A percentile compares a stretch with the other conserved stretches of the same genome.
phyloP scores from a whole-genome alignment of 805 yeast species.

The Priceomyces carsonii region DNA sequence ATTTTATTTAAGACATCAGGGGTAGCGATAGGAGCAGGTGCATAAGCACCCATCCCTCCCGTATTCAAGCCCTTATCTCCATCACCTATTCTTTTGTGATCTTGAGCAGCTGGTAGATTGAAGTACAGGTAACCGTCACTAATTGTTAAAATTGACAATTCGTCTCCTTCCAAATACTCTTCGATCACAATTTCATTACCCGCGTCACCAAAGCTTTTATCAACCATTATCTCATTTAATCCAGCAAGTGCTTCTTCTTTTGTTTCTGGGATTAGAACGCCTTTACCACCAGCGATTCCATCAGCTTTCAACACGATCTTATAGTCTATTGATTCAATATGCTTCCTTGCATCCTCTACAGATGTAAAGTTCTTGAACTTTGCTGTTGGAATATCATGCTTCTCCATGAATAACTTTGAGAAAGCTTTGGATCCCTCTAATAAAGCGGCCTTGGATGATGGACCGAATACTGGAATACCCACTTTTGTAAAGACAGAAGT shows the following conservation, averaged over 20 bases:
- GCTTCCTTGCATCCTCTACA: slow-evolving; percentile 72
- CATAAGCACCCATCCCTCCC: slow-evolving; percentile 99
- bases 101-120: slow-evolving; percentile 97
- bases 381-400: slow-evolving; percentile 93
- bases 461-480: slow-evolving; percentile 97
- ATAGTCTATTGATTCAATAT: slow-evolving; percentile 64
- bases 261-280: slow-evolving; percentile 87
- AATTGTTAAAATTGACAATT: slow-evolving; percentile 86
- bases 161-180: slow-evolving; percentile 96
- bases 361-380: slow-evolving; percentile 78
- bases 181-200: slow-evolving; percentile 94
- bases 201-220: slow-evolving; percentile 85
- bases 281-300: slow-evolving; percentile 98
- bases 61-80: slow-evolving; percentile 94
- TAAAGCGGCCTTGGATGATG: slow-evolving; percentile 83
- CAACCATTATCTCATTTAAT: slow-evolving; percentile 85
- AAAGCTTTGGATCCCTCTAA: slow-evolving; percentile 98
- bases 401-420: slow-evolving; percentile 90
- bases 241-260: slow-evolving; percentile 85
- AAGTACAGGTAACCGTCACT: slow-evolving; percentile 91
- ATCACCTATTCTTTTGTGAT: slow-evolving; percentile 93
- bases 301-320: slow-evolving; percentile 93
- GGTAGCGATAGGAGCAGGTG: slow-evolving; percentile 96
- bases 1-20: slow-evolving; percentile 68
- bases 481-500: slow-evolving; percentile 67